Evolutionary conservation across 345 rosid genomes (phyloP).

Genomic region (Anacardium occidentale): DNA sequence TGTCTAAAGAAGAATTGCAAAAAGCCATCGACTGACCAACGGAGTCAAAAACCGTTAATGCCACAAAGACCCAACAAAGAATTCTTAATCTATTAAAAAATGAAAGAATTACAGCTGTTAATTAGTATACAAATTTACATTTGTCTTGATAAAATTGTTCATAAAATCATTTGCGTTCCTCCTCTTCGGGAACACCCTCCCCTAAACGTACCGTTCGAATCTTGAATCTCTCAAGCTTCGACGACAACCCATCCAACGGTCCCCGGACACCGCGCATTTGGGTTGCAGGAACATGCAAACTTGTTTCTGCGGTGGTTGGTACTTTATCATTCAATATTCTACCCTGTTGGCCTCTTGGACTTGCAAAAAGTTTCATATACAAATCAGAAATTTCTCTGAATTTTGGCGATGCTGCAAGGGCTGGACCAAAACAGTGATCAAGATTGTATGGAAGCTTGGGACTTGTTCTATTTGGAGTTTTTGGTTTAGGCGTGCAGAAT

Average conservation of each 20-base stretch:
- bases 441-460: background rate
- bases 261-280: slow-evolving; percentile 15
- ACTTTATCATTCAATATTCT: background rate
- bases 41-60: too few relatives aligned
- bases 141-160: background rate
- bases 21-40: too few relatives aligned
- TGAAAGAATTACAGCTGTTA: background rate
- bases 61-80: background rate
- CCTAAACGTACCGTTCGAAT: slow-evolving; percentile 25
- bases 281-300: slow-evolving; percentile 12
- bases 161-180: background rate
- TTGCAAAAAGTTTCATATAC: background rate
- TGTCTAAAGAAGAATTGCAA: too few relatives aligned
- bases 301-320: background rate
- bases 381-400: background rate
- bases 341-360: background rate
- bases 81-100: background rate
- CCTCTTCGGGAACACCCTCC: slow-evolving; percentile 9
- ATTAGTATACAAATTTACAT: background rate
- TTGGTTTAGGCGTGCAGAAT: background rate
- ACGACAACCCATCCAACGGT: slow-evolving; percentile 12
- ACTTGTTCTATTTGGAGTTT: background rate
- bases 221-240: slow-evolving; percentile 35
- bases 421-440: background rate
- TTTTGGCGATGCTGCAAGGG: background rate